A percentile compares a stretch with the other conserved stretches of the same genome.
Conservation (phyloP, 805 yeast species). For the Teunomyces tritomae region DNA sequence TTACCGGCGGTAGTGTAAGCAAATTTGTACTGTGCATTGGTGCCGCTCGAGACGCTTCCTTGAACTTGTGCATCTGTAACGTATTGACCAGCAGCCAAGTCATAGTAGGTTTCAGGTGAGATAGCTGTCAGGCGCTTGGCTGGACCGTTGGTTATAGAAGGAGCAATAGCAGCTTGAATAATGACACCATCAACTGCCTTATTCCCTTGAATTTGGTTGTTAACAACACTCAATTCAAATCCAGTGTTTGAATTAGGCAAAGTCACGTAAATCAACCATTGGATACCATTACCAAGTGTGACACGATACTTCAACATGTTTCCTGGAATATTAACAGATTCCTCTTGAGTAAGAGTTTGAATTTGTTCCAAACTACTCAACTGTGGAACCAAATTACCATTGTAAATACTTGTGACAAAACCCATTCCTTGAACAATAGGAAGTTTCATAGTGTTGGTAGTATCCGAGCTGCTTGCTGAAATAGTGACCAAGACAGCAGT, state of each 20-base stretch:
- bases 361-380: constrained; percentile 35
- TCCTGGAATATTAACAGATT: constrained; percentile 4
- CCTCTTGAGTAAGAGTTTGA: neutral
- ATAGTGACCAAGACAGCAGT: constrained; percentile 50
- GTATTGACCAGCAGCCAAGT: constrained; percentile 68
- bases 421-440: constrained; percentile 65
- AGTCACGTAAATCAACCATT: constrained; percentile 54
- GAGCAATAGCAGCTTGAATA: constrained; percentile 53
- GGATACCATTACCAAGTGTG: constrained; percentile 35
- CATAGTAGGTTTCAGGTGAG: constrained; percentile 45
- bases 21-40: constrained; percentile 47
- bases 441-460: constrained; percentile 39
- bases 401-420: constrained; percentile 49
- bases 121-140: neutral
- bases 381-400: constrained; percentile 52
- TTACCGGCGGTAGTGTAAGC: constrained; percentile 49
- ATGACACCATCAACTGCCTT: constrained; percentile 41
- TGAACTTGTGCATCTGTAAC: constrained; percentile 46
- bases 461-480: constrained; percentile 26
- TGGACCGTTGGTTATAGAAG: constrained; percentile 24
- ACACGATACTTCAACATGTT: constrained; percentile 36
- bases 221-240: constrained; percentile 32
- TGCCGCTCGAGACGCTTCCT: constrained; percentile 47
- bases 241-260: constrained; percentile 38
- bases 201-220: constrained; percentile 36